Conservation (phyloP, 2,329 filamentous ascomycete genomes). For the Sclerotinia glacialis region DNA sequence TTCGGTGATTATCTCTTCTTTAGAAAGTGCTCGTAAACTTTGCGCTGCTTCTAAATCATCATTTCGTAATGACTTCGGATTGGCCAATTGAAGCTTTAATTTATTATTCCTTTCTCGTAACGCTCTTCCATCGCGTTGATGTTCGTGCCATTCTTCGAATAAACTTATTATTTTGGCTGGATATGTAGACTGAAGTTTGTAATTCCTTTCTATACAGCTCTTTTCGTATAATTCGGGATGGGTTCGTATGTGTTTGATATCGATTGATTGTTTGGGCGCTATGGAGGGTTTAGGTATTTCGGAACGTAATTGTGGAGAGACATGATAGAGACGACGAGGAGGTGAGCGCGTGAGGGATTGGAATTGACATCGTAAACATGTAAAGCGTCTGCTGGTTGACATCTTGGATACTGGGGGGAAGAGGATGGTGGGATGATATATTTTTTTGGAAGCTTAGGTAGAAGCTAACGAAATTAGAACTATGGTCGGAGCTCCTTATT, state of each 20-base stretch:
- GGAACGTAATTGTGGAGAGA: slow-evolving; percentile 14
- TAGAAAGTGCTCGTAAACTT: slow-evolving; percentile 39
- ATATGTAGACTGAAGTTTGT: slow-evolving; percentile 55
- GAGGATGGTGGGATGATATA: slow-evolving; percentile 10
- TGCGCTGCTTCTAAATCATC: slow-evolving; percentile 38
- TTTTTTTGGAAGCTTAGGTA: neutral
- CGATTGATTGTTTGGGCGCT: slow-evolving; percentile 75
- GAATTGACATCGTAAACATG: slow-evolving; percentile 16
- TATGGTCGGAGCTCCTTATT: neutral
- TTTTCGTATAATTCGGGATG: slow-evolving; percentile 76
- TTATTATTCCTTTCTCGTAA: slow-evolving; percentile 66
- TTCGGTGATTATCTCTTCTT: slow-evolving; percentile 58
- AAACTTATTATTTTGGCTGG: slow-evolving; percentile 56
- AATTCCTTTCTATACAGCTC: slow-evolving; percentile 85
- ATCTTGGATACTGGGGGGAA: slow-evolving; percentile 1
- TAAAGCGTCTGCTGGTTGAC: slow-evolving; percentile 14
- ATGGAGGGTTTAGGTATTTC: slow-evolving; percentile 44
- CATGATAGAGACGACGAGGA: slow-evolving; percentile 14
- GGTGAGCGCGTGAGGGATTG: slow-evolving; percentile 2
- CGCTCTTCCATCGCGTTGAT: slow-evolving; percentile 58
- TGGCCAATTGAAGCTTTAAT: slow-evolving; percentile 56
- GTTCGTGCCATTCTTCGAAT: slow-evolving; percentile 56
- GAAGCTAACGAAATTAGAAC: too few species aligned
- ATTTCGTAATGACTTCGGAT: slow-evolving; percentile 47
- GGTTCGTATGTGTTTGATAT: slow-evolving; percentile 87